A percentile compares a stretch with the other conserved stretches of the same genome.
phyloP scores from a whole-genome alignment of 73 alveolate species.

The Diophrys sp. region DNA sequence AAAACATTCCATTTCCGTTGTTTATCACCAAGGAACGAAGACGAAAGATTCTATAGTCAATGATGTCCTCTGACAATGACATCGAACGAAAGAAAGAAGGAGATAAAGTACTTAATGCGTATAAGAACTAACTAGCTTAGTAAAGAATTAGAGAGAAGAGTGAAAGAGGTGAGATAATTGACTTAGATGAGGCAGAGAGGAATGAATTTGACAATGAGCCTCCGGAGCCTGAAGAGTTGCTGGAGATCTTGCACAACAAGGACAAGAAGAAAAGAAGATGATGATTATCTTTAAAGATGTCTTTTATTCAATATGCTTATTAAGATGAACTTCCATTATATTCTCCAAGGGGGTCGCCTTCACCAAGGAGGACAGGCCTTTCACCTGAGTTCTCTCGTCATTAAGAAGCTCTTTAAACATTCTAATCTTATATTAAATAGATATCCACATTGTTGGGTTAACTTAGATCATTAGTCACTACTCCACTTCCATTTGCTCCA shows the following conservation, averaged over 20 bases:
- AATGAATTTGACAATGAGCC: conserved; percentile 31
- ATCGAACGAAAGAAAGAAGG: conserved; percentile 47
- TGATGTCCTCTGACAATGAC: conserved; percentile 33
- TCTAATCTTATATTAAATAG: no score
- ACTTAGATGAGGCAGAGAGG: conserved; percentile 27
- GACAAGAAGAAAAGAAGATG: neutral
- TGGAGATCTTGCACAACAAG: conserved; percentile 24
- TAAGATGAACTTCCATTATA: no score
- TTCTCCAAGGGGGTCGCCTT: no score
- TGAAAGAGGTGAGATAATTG: conserved; percentile 41
- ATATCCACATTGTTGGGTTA: no score
- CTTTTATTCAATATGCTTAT: no score
- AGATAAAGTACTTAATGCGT: conserved; percentile 30
- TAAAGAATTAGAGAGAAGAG: conserved; percentile 38
- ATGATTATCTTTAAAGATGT: no score
- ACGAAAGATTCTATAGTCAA: conserved; percentile 43
- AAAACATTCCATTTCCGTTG: conserved; percentile 51
- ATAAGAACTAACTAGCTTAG: conserved; percentile 54
- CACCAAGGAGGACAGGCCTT: no score
- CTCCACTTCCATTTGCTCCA: no score
- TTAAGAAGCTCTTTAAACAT: no score
- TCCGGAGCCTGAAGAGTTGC: conserved; percentile 44
- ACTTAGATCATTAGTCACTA: no score
- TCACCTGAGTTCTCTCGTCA: no score
- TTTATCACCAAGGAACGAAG: conserved; percentile 51